Evolutionary conservation across 2,329 filamentous ascomycete genomes (phyloP).

Genomic region (Xenoacremonium recifei): DNA sequence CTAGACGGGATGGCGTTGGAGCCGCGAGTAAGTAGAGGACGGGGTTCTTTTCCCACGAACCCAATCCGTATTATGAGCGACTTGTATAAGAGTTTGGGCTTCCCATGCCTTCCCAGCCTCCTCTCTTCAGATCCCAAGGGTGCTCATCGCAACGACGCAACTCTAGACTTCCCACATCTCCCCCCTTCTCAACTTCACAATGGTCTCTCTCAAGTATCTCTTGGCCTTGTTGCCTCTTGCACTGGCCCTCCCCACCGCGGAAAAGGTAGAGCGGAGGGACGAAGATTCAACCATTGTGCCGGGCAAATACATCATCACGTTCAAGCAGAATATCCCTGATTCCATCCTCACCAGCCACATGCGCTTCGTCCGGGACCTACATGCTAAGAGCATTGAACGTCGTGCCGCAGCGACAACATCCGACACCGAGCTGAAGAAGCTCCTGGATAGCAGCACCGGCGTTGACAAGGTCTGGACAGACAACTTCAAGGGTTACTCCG

Average conservation of each 20-base stretch:
- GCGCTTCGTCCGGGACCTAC: conserved; percentile 30
- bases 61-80: neutral
- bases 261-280: too few relatives aligned
- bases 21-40: neutral
- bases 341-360: conserved; percentile 34
- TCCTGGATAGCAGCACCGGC: conserved; percentile 9
- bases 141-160: neutral
- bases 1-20: neutral
- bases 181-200: conserved; percentile 10
- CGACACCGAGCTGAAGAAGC: neutral
- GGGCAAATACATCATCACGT: conserved; percentile 45
- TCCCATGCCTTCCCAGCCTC: neutral
- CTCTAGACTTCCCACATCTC: conserved; percentile 1
- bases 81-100: neutral
- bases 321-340: conserved; percentile 35
- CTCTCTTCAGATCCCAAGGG: neutral
- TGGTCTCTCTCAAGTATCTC: conserved; percentile 17
- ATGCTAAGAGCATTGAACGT: conserved; percentile 30
- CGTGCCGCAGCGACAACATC: conserved; percentile 27
- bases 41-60: neutral
- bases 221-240: conserved; percentile 16
- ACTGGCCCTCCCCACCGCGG: conserved; percentile 9
- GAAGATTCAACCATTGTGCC: conserved; percentile 25
- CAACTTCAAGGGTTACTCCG: conserved; percentile 40
- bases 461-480: conserved; percentile 32